A percentile compares a stretch with the other conserved stretches of the same genome.
These are phyloP conservation scores for Paecilomyces formosus DNA, from an alignment of 2,329 filamentous ascomycete species.

Conservation along the genomic window DNA sequence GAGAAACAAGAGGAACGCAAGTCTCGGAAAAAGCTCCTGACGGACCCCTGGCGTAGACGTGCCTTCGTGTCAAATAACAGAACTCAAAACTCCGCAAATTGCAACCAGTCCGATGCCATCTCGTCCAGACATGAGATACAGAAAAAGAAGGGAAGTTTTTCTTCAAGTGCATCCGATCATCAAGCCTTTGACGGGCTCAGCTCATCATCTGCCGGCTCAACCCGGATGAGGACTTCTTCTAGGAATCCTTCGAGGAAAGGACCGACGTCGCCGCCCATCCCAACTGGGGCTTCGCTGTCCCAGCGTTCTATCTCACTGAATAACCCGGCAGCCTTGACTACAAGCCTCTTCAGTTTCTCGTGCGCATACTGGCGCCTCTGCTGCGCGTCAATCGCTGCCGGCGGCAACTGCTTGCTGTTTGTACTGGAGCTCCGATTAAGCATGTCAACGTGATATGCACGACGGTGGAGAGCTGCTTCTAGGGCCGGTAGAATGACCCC, in stretches of 20 bases:
- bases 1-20: background rate
- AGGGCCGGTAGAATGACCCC: conserved; percentile 90
- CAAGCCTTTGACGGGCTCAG: background rate
- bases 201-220: conserved; percentile 76
- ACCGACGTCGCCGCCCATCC: conserved; percentile 85
- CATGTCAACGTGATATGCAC: conserved; percentile 51
- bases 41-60: background rate
- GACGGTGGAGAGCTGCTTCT: conserved; percentile 79
- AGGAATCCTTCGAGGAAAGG: conserved; percentile 86
- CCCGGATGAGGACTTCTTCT: conserved; percentile 85
- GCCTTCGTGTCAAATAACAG: background rate
- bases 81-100: background rate
- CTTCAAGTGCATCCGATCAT: background rate
- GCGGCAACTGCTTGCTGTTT: conserved; percentile 11
- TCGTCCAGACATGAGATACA: background rate
- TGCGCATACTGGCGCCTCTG: conserved; percentile 68
- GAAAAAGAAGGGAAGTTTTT: background rate
- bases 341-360: conserved; percentile 71
- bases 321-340: conserved; percentile 72
- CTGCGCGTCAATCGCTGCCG: conserved; percentile 39
- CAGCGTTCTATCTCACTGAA: conserved; percentile 87
- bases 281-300: conserved; percentile 79
- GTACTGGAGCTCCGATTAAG: conserved; percentile 18
- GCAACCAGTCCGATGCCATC: background rate
- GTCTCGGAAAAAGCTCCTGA: background rate